Evolutionary conservation across 441 rosid genomes (phyloP).

Genomic region (Brassica balearica): DNA sequence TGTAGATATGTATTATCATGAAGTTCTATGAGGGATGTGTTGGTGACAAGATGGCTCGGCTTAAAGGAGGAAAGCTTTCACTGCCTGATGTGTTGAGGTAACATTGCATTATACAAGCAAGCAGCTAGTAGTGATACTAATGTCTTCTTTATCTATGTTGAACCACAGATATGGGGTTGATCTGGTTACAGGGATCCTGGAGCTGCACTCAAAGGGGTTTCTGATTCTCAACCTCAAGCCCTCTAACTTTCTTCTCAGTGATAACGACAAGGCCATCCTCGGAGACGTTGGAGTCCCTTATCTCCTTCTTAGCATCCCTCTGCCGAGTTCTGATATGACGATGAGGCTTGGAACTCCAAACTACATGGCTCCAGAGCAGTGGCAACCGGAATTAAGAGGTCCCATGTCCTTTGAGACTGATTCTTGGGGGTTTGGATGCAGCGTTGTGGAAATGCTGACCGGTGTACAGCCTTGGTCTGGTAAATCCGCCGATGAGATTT

Average conservation of each 20-base stretch:
- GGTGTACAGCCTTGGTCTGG: constrained; percentile 89
- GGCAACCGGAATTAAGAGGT: constrained; percentile 88
- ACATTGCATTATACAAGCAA: constrained; percentile 15
- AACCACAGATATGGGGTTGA: constrained; percentile 66
- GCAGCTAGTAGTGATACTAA: constrained; percentile 10
- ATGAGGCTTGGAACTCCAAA: constrained; percentile 83
- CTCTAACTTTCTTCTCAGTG: constrained; percentile 74
- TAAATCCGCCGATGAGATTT: constrained; percentile 65
- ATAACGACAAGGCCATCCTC: constrained; percentile 67
- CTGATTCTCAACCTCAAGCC: constrained; percentile 83
- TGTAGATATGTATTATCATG: constrained; percentile 76
- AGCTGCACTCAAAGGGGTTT: constrained; percentile 69
- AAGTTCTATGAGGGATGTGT: constrained; percentile 86
- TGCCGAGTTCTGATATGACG: constrained; percentile 65
- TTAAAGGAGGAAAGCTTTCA: constrained; percentile 80
- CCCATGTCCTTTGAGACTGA: constrained; percentile 89
- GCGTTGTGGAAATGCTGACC: constrained; percentile 89
- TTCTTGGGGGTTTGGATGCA: constrained; percentile 93
- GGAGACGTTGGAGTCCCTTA: constrained; percentile 86
- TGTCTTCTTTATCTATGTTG: constrained; percentile 20
- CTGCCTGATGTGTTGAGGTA: constrained; percentile 74
- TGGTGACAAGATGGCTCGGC: constrained; percentile 80
- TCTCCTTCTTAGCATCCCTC: constrained; percentile 69
- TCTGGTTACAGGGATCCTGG: constrained; percentile 66
- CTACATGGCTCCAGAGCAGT: constrained; percentile 98